phyloP scores from a whole-genome alignment of 495 filamentous ascomycete genomes.

The Neurospora sp. region DNA sequence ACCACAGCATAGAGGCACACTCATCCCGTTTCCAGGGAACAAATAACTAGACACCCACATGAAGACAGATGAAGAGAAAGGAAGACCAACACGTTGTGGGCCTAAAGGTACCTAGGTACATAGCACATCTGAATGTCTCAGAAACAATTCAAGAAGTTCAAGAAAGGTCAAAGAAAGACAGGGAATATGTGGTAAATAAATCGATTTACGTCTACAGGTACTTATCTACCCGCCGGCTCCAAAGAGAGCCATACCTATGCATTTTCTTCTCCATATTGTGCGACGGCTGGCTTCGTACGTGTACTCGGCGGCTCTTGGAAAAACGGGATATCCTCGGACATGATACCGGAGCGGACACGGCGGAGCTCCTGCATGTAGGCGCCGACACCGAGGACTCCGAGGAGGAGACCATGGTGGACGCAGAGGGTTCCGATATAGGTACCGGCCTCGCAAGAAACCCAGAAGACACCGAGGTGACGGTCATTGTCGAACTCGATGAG shows the following conservation, averaged over 20 bases:
- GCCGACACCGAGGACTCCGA: slow-evolving; percentile 80
- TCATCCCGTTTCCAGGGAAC: background rate
- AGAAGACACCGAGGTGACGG: slow-evolving; percentile 94
- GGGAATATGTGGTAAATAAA: background rate
- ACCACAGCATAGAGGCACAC: background rate
- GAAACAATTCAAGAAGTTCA: too few species aligned
- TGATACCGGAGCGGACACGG: slow-evolving; percentile 85
- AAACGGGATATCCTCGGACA: slow-evolving; percentile 22
- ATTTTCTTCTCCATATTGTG: background rate
- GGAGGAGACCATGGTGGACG: slow-evolving; percentile 84
- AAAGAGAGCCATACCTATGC: background rate
- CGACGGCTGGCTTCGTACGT: background rate
- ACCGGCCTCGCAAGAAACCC: slow-evolving; percentile 59
- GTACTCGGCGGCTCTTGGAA: background rate
- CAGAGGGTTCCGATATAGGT: slow-evolving; percentile 48
- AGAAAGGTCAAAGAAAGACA: background rate
- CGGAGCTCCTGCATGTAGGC: slow-evolving; percentile 98
- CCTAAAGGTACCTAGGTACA: background rate
- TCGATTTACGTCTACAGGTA: background rate
- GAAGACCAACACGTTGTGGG: background rate
- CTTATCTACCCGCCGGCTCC: background rate
- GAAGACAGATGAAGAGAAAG: background rate
- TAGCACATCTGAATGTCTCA: too few species aligned
- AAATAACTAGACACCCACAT: background rate
- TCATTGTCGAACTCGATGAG: slow-evolving; percentile 96